These are phyloP conservation scores for Candida ortonii DNA, from an alignment of 805 yeast genomes.

Conservation along the genomic window DNA sequence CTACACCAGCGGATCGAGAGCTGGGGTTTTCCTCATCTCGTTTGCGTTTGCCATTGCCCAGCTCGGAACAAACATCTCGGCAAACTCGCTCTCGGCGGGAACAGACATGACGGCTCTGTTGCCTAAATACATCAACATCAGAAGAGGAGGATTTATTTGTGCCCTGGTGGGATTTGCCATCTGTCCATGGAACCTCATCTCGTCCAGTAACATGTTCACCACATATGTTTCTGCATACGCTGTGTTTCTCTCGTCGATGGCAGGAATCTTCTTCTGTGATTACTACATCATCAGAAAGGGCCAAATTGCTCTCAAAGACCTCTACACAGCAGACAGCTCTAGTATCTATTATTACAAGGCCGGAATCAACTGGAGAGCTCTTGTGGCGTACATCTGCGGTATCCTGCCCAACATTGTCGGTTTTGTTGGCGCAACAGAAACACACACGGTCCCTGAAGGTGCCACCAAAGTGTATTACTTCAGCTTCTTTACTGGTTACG, in stretches of 20 bases:
- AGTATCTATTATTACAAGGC: slow-evolving; percentile 57
- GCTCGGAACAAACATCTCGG: slow-evolving; percentile 73
- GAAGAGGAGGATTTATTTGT: slow-evolving; percentile 80
- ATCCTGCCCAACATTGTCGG: slow-evolving; percentile 84
- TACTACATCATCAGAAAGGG: slow-evolving; percentile 76
- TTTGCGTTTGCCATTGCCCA: slow-evolving; percentile 72
- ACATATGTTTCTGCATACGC: slow-evolving; percentile 79
- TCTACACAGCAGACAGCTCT: slow-evolving; percentile 49
- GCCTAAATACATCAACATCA: slow-evolving; percentile 63
- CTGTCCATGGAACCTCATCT: slow-evolving; percentile 80
- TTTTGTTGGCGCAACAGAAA: slow-evolving; percentile 77
- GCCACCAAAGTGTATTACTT: slow-evolving; percentile 72
- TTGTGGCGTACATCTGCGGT: slow-evolving; percentile 74
- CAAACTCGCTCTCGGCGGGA: slow-evolving; percentile 69
- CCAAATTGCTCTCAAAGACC: slow-evolving; percentile 55
- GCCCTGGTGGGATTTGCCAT: slow-evolving; percentile 67
- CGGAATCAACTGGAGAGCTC: slow-evolving; percentile 85
- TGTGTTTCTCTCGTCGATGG: slow-evolving; percentile 78
- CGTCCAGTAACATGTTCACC: slow-evolving; percentile 69
- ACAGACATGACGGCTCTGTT: slow-evolving; percentile 67
- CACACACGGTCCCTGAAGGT: slow-evolving; percentile 68
- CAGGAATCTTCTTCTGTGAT: slow-evolving; percentile 71
- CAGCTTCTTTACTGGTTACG: slow-evolving; percentile 75
- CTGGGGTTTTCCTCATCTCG: slow-evolving; percentile 75
- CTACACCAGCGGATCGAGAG: slow-evolving; percentile 58